Percentiles rank a stretch among this genome's conserved stretches.
Conservation (phyloP, 2,329 filamentous ascomycete genomes). For the Alternaria rosae region DNA sequence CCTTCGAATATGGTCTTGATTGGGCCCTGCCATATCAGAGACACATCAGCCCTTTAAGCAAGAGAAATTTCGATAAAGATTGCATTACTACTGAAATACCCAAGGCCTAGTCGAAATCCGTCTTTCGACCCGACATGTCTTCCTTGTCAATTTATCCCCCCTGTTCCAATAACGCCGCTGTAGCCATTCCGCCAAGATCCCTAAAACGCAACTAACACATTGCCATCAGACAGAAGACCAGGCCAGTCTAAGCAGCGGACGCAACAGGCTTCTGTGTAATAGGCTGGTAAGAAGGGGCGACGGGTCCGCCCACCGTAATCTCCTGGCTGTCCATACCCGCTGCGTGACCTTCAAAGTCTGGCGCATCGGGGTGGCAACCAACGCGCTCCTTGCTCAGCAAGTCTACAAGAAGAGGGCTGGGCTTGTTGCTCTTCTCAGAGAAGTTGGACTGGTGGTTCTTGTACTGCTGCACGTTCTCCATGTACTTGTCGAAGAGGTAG, state of each 20-base stretch:
- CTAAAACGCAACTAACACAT: conserved; percentile 2
- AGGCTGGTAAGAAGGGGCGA: conserved; percentile 43
- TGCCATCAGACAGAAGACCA: background rate
- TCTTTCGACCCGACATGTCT: background rate
- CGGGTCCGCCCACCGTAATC: conserved; percentile 37
- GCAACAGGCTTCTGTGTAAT: conserved; percentile 42
- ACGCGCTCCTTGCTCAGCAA: conserved; percentile 93
- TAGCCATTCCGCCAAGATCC: background rate
- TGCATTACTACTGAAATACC: background rate
- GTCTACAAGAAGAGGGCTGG: conserved; percentile 86
- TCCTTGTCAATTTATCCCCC: background rate
- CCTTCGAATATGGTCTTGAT: too few relatives aligned
- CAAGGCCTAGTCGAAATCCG: background rate
- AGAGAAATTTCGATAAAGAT: background rate
- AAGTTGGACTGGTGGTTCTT: conserved; percentile 81
- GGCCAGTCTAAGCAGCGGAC: conserved; percentile 33
- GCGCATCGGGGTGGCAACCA: conserved; percentile 67
- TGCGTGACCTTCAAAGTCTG: conserved; percentile 44
- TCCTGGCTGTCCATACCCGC: conserved; percentile 36
- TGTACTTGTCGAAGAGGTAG: conserved; percentile 96
- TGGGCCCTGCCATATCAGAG: too few relatives aligned
- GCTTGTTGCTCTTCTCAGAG: conserved; percentile 81
- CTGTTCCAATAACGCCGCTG: background rate
- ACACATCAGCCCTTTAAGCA: background rate
- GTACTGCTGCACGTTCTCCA: conserved; percentile 87